Percentiles rank a stretch among this genome's conserved stretches.
phyloP scores from a whole-genome alignment of 495 filamentous ascomycete genomes.

The Immersiella caudata region DNA sequence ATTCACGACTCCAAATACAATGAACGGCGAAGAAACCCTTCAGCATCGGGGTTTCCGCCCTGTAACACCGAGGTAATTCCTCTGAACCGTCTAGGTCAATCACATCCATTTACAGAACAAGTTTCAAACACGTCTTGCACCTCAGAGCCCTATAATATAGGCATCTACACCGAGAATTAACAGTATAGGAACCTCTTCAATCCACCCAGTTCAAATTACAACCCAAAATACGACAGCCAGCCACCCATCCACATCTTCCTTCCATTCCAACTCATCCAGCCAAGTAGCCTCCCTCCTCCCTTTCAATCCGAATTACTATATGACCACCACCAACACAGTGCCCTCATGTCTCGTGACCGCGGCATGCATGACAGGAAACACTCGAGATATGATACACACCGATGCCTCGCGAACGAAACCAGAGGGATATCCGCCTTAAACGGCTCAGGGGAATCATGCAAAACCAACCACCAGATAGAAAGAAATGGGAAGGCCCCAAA shows the following conservation, averaged over 20 bases:
- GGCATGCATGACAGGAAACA: no score
- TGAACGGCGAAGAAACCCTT: background rate
- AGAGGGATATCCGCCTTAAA: background rate
- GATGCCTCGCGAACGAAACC: background rate
- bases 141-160: background rate
- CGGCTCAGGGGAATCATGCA: conserved; percentile 8
- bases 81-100: no score
- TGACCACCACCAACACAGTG: background rate
- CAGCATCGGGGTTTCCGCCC: no score
- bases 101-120: no score
- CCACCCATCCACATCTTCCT: background rate
- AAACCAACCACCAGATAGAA: conserved; percentile 2
- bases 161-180: conserved; percentile 1
- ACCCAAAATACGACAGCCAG: conserved; percentile 1
- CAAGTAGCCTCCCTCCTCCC: background rate
- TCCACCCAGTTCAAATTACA: background rate
- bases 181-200: background rate
- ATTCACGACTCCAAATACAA: background rate
- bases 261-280: conserved; percentile 8
- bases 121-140: background rate
- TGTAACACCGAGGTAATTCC: no score
- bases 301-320: background rate
- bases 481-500: background rate
- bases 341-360: background rate
- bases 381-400: conserved; percentile 7